phyloP scores from a whole-genome alignment of 176 grass and related monocot genomes.

The Phoenix roebelenii region DNA sequence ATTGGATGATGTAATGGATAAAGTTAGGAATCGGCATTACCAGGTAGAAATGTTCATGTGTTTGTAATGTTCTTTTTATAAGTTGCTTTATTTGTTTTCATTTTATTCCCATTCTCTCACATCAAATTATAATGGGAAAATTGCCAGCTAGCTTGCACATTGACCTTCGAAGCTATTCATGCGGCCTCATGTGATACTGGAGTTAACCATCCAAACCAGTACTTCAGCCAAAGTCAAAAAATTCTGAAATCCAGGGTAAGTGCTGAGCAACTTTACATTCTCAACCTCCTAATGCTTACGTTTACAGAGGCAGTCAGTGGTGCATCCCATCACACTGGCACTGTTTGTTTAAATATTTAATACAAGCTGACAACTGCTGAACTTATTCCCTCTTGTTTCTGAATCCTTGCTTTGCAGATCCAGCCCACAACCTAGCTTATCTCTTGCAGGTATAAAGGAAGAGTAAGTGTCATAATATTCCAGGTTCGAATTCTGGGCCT shows the following conservation, averaged over 20 bases:
- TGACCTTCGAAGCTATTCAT: constrained; percentile 84
- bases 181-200: constrained; percentile 72
- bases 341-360: no score
- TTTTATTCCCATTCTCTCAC: neutral
- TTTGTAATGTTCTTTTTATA: no score
- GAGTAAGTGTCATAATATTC: neutral
- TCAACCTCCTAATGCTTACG: no score
- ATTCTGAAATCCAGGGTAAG: constrained; percentile 46
- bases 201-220: constrained; percentile 99
- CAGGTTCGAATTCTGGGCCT: neutral
- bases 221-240: constrained; percentile 84
- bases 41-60: constrained; percentile 35
- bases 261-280: neutral
- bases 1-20: constrained; percentile 76
- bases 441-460: neutral
- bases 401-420: constrained; percentile 9
- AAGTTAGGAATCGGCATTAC: constrained; percentile 85
- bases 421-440: constrained; percentile 1
- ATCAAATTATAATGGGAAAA: constrained; percentile 16
- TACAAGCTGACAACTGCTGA: no score
- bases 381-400: no score
- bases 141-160: constrained; percentile 83
- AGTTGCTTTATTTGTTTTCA: constrained; percentile 3
- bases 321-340: no score
- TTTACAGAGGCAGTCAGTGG: no score